Base-by-base conservation (phyloP, 768 basidiomycete species). In the Boletus fagicola region DNA sequence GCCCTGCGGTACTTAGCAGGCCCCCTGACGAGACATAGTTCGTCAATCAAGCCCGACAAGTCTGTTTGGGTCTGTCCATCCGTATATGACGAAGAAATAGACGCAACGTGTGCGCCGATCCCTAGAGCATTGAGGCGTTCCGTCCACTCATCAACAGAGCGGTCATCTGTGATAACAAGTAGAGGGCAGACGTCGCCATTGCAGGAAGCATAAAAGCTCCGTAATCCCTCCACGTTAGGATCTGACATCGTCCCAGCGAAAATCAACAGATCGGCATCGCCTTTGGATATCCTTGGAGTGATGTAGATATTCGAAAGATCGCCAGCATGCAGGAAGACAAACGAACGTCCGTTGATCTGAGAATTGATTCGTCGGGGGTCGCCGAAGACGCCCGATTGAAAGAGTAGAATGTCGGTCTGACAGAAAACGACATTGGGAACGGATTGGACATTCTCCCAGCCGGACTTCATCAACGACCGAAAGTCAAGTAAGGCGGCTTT, bases 401-500 rank as follows among this genome's bases (percentile, higher is more conserved):
- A 62, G 46, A 68, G 42, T 39, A 11, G 8, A 28, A 58, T 6
- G 51, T 66, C 62, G 31, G 53, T 45, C 30, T 64, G 64, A 46
- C 24, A 61, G 51, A 68, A 60, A 49, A 67, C 57, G 47, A 71
- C 60, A 22, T 36, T 53, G 50, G 62, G 56, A 45, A 47, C 13
- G 20, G 58, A 56, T 15, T 60, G 66, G 18, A 56, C 51, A 26
- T 57, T 64, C 39, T 69, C 69, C 67, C 64, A 69, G 5, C 66
- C 62, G 13, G 65, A 61, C 48, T 47, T 61, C 51, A 71, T 55
- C 56, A 69, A 56, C 35, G 62, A 71, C 48, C 67, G 69, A 49
- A 69, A 62, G 55, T 69, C 68, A 18, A 48, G 20, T 1, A 69
- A 35, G n/a, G 66, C 67, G 18, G 67, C 67, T 54, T 69, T 70